Evolutionary conservation across 257 asterid species (phyloP), one percentile per base, ranked within the genome.

Genomic region (Anisodus tanguticus): DNA sequence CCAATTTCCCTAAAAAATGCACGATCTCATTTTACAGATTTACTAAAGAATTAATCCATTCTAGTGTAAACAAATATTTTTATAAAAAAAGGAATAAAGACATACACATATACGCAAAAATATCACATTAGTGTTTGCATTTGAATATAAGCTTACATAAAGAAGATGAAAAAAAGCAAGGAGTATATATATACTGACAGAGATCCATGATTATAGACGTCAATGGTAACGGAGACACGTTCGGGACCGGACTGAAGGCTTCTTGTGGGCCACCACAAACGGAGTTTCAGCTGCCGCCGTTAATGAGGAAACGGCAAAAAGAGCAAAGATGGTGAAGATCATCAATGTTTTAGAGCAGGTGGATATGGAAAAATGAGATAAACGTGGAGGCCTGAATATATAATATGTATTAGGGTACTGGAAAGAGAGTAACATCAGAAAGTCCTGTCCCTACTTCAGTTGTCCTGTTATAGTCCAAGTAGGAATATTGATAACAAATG

Each of bases 151-250:
- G 12, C 8, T 22, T 19, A 49, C 6, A 51, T 11, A 53, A 74
- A 51, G 19, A 8, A n/a, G n/a, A 41, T 41, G 31, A 9, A 16
- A 37, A 82, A 85, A 72, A 66, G 86, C 79, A 41, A 70, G 4
- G 55, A 70, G 39, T 22, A 22, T 22, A 22, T 41, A 41, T 41
- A 41, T 37, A 59, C 41, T 77, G 4, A 82, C 88, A 39, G 67
- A 84, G 91, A 88, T 85, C 97, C 95, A 82, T 88, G 78, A 82
- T 93, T 93, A 37, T 93, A 91, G 78, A 91, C 85, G 85, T 91
- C 93, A 82, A 91, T 77, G 84, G 90, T 84, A 67, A 93, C 93
- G 79, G 89, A 84, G 54, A 91, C 69, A 53, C 93, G 90, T 68
- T 88, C 91, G 68, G 85, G 79, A 85, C 84, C 86, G 81, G 92